These are phyloP conservation scores for Colletotrichum cordylinicola DNA, from an alignment of 2,329 filamentous ascomycete species.

Conservation along the genomic window DNA sequence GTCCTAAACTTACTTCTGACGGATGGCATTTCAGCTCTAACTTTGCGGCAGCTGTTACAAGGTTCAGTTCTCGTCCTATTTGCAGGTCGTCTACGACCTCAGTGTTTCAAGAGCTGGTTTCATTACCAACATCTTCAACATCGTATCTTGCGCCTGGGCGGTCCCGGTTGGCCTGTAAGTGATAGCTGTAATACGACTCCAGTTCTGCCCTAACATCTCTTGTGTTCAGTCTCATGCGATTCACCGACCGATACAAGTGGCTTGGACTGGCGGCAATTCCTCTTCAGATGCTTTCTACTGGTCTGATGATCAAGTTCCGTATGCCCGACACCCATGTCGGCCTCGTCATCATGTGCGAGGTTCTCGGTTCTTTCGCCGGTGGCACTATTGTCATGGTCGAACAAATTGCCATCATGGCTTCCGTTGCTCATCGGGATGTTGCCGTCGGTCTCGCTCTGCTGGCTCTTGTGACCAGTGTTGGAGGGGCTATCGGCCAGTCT, in stretches of 20 bases:
- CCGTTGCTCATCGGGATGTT: conserved; percentile 35
- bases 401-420: conserved; percentile 39
- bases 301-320: conserved; percentile 41
- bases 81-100: conserved; percentile 40
- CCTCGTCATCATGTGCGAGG: conserved; percentile 42
- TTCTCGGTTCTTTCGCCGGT: conserved; percentile 45
- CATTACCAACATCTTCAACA: conserved; percentile 36
- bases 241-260: conserved; percentile 37
- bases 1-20: background rate
- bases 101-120: conserved; percentile 32
- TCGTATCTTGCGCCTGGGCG: conserved; percentile 43
- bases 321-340: conserved; percentile 33
- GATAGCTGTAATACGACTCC: too few relatives aligned
- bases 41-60: conserved; percentile 30
- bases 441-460: conserved; percentile 38
- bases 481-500: conserved; percentile 34
- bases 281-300: conserved; percentile 31
- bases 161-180: conserved; percentile 40
- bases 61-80: conserved; percentile 46
- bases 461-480: conserved; percentile 33
- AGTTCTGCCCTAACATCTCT: background rate
- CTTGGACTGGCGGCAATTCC: conserved; percentile 34
- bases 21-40: background rate
- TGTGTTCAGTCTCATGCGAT: conserved; percentile 29
- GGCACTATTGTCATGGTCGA: conserved; percentile 49